These are phyloP conservation scores for Powellomyces hirtus DNA, from an alignment of 192 early-diverging fungal genomes.

Conservation along the genomic window DNA sequence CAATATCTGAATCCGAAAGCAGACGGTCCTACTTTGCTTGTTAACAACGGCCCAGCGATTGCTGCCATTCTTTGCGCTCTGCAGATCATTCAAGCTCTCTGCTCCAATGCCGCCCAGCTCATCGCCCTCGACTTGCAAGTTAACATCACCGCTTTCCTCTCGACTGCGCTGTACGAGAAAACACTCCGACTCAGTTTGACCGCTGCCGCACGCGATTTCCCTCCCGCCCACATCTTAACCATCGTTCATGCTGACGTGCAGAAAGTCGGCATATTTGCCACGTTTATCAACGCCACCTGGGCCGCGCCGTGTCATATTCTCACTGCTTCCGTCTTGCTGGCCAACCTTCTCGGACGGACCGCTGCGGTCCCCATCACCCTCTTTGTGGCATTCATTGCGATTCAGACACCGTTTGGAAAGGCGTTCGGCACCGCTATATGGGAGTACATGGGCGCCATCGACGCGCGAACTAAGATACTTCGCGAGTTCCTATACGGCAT, in stretches of 20 bases:
- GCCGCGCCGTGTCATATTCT: constrained; percentile 17
- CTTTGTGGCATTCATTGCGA: background rate
- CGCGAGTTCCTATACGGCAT: constrained; percentile 39
- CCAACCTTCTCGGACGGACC: background rate
- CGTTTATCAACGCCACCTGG: background rate
- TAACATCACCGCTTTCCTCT: background rate
- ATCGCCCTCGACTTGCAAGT: background rate
- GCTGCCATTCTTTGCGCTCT: constrained; percentile 22
- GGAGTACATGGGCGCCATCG: constrained; percentile 19
- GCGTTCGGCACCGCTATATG: background rate
- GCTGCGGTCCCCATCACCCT: background rate
- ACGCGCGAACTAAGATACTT: constrained; percentile 20
- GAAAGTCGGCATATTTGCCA: background rate
- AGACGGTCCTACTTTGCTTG: background rate
- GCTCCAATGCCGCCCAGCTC: constrained; percentile 8
- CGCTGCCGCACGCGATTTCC: background rate
- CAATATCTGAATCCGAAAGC: constrained; percentile 12
- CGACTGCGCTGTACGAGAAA: constrained; percentile 4
- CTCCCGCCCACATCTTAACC: constrained; percentile 4
- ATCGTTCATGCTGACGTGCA: background rate
- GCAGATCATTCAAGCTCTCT: constrained; percentile 4
- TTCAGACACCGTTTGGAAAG: background rate
- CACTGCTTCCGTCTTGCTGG: constrained; percentile 16
- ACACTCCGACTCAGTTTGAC: background rate
- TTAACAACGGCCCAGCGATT: background rate